Base-by-base conservation (phyloP, 2,329 filamentous ascomycete species). In the Paraphaeosphaeria minitans region DNA sequence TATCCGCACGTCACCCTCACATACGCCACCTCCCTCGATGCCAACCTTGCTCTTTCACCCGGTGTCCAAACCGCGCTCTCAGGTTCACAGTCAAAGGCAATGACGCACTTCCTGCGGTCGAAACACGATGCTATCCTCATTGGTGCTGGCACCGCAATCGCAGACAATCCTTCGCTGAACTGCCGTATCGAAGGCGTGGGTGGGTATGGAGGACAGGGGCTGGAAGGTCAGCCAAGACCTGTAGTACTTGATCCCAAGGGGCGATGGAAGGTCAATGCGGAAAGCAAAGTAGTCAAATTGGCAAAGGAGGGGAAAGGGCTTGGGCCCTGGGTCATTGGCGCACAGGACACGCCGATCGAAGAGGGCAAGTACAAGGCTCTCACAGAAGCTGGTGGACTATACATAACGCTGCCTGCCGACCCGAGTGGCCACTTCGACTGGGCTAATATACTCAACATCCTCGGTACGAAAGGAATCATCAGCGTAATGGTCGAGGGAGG, bases 401-500 rank as follows among this genome's bases (percentile, higher is more conserved):
- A 64, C 14, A 49, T 78, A 70, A 16, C 9, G n/a, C 13, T 59
- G n/a, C 8, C 31, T 43, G 35, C 24, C 16, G 39, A 31, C 12
- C 10, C 41, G 39, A n/a, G 29, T 21, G 47, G 51, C n/a, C 39
- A 31, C 12, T 55, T 71, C 2, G 49, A 54, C 19, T 96, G 92
- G 92, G 75, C 75, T 12, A 81, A 83, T 42, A 83, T 96, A 16
- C 77, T 96, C 31, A 76, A 76, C 19, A 79, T 81, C 3, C 75
- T 96, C 35, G 78, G 76, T 29, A 74, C 72, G 0, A 82, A 90
- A 66, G 87, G 87, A 1, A 79, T 97, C 46, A 76, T 78, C 53
- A 97, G 92, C 72, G 82, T 97, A 58, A 97, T 97, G 94, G 84
- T 98, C 50, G 94, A 98, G 75, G 94, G 94, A 0, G 94, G 94